Conservation (phyloP, 2,329 filamentous ascomycete species). For the Verticillium albo-atrum region DNA sequence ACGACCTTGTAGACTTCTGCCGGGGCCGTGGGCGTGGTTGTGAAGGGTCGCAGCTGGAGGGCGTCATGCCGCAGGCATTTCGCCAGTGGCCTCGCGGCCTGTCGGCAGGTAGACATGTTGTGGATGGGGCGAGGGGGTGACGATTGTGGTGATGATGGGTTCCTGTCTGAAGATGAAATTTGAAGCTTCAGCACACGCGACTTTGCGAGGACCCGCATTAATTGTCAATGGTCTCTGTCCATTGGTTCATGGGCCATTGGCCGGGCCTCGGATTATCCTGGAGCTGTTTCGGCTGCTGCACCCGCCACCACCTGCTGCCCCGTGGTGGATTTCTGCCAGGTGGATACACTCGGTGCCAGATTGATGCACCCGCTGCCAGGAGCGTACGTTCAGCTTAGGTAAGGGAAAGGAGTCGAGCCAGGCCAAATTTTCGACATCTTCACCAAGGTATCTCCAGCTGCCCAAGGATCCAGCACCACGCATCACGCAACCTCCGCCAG, state of each 20-base stretch:
- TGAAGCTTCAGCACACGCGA: constrained; percentile 3
- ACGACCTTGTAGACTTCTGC: constrained; percentile 19
- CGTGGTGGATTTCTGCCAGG: no score
- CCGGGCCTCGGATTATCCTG: background rate
- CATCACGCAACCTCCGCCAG: no score
- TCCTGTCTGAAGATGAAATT: background rate
- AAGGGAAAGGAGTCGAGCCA: background rate
- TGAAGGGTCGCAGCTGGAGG: constrained; percentile 25
- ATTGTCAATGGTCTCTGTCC: background rate
- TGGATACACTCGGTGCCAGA: no score
- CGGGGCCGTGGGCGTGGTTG: constrained; percentile 25
- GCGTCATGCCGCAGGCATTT: constrained; percentile 44
- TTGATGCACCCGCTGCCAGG: background rate
- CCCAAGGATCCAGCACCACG: no score
- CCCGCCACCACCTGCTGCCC: no score
- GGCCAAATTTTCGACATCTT: constrained; percentile 1
- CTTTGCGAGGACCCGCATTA: background rate
- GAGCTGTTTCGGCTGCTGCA: background rate
- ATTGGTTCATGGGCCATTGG: background rate
- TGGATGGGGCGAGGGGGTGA: background rate
- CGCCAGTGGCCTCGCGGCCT: constrained; percentile 52
- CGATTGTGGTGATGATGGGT: background rate
- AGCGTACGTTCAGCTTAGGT: background rate
- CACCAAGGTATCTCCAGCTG: background rate
- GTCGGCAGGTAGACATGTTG: constrained; percentile 56